Conservation (phyloP, 2,329 filamentous ascomycete genomes). For the Ophiostoma angusticollis region DNA sequence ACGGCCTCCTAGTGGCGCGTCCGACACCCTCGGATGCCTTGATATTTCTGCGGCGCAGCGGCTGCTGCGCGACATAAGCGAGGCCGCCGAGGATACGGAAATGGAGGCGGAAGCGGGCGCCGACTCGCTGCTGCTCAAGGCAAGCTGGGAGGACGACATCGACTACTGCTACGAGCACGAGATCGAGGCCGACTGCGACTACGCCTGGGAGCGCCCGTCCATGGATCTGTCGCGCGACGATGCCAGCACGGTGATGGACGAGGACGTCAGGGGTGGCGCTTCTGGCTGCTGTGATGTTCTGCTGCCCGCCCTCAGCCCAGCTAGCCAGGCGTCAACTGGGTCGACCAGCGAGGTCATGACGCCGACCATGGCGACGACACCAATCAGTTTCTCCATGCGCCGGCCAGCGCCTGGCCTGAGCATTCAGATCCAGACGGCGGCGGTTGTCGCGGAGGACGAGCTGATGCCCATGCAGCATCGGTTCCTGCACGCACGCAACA, state of each 20-base stretch:
- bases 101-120: no score
- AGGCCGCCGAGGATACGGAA: conserved; percentile 16
- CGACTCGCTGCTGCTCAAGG: conserved; percentile 23
- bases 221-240: conserved; percentile 30
- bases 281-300: conserved; percentile 28
- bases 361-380: conserved; percentile 20
- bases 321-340: conserved; percentile 30
- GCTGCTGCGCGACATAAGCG: conserved; percentile 18
- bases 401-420: conserved; percentile 14
- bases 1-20: conserved; percentile 31
- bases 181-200: conserved; percentile 53
- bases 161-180: conserved; percentile 61
- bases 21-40: conserved; percentile 37
- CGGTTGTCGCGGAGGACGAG: conserved; percentile 2
- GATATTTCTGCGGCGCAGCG: conserved; percentile 27
- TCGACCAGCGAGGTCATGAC: conserved; percentile 32
- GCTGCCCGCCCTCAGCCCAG: conserved; percentile 37
- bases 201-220: conserved; percentile 49
- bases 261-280: conserved; percentile 4
- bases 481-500: conserved; percentile 24
- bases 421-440: conserved; percentile 9
- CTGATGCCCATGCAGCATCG: conserved; percentile 12
- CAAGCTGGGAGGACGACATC: conserved; percentile 56
- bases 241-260: conserved; percentile 15
- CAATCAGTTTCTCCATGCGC: conserved; percentile 15